phyloP scores from a whole-genome alignment of 208 protist species.

The Vickermania ingenoplastis region DNA sequence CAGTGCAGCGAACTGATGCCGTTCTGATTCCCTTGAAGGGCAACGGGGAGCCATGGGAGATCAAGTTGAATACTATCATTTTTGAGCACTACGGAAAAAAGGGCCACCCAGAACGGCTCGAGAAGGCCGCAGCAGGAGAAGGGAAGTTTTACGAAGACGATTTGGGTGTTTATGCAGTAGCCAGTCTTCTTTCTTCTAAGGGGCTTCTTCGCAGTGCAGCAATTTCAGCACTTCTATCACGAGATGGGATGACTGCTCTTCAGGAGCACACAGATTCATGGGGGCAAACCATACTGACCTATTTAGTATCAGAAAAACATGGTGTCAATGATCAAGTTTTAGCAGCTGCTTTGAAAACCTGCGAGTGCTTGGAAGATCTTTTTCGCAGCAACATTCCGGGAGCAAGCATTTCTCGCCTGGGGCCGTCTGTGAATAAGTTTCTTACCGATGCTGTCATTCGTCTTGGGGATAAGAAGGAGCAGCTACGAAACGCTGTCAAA shows the following conservation, averaged over 20 bases:
- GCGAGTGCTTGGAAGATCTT: constrained; percentile 52
- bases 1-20: not conserved
- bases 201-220: constrained; percentile 71
- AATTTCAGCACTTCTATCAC: constrained; percentile 42
- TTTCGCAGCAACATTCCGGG: constrained; percentile 25
- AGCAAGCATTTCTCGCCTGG: constrained; percentile 12
- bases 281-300: constrained; percentile 44
- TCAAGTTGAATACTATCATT: constrained; percentile 48
- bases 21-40: constrained; percentile 19
- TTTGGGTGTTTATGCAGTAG: constrained; percentile 60
- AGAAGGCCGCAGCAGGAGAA: constrained; percentile 28
- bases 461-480: constrained; percentile 63
- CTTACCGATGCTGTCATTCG: constrained; percentile 45
- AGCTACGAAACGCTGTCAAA: constrained; percentile 58
- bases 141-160: constrained; percentile 31
- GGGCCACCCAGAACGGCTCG: constrained; percentile 19
- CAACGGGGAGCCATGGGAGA: constrained; percentile 59
- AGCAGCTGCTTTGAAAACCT: constrained; percentile 55
- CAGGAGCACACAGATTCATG: constrained; percentile 22
- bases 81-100: constrained; percentile 21
- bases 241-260: constrained; percentile 34
- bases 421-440: constrained; percentile 15
- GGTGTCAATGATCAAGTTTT: constrained; percentile 61
- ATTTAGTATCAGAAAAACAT: constrained; percentile 48
- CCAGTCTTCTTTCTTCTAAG: constrained; percentile 56